A percentile compares a stretch with the other conserved stretches of the same genome.
Evolutionary conservation across 2,329 filamentous ascomycete species (phyloP).

Genomic region (Fusarium piperis): DNA sequence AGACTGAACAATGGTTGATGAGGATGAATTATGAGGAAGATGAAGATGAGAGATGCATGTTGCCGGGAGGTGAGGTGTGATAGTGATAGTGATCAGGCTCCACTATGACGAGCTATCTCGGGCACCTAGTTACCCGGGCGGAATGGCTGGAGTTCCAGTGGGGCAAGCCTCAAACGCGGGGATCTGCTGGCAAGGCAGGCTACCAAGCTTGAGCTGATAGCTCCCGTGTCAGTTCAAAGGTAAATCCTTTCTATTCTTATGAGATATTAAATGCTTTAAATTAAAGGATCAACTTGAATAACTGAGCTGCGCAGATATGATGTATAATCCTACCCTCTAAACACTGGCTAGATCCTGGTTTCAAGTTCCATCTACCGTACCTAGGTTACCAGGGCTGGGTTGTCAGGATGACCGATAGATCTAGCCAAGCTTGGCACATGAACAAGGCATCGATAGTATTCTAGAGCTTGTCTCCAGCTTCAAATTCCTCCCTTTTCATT

Average conservation of each 20-base stretch:
- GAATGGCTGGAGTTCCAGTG: constrained; percentile 8
- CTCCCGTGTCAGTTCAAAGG: no score
- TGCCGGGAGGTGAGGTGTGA: neutral
- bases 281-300: neutral
- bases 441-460: neutral
- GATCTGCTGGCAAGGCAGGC: neutral
- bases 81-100: constrained; percentile 29
- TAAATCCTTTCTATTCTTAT: neutral
- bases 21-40: neutral
- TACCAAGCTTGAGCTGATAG: neutral
- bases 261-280: neutral
- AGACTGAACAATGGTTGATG: neutral
- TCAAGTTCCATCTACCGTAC: neutral
- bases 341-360: neutral
- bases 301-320: no score
- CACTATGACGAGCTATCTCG: constrained; percentile 30
- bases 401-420: neutral
- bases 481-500: neutral
- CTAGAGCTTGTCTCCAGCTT: neutral
- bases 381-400: neutral
- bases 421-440: neutral
- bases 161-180: neutral
- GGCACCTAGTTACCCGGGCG: neutral
- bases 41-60: neutral
- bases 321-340: neutral